Evolutionary conservation across 371 early-diverging fungal species (phyloP).

Genomic region (Circinella umbellata): DNA sequence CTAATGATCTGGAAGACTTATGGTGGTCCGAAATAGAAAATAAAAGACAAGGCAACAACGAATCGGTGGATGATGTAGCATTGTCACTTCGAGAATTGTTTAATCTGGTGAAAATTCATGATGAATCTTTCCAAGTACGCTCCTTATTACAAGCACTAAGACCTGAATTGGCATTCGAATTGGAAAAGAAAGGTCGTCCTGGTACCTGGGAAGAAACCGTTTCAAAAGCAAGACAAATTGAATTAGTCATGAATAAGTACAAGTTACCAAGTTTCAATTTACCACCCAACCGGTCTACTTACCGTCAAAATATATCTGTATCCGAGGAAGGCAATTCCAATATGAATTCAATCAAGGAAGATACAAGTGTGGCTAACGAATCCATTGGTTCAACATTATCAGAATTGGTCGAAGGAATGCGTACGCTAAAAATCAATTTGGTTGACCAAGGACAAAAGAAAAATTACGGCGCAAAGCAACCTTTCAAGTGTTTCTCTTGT

Average conservation of each 20-base stretch:
- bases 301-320: too few relatives aligned
- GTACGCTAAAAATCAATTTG: too few relatives aligned
- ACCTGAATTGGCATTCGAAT: not conserved
- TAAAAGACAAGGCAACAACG: not conserved
- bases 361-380: too few relatives aligned
- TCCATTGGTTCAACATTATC: too few relatives aligned
- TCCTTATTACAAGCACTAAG: not conserved
- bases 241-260: constrained; percentile 7
- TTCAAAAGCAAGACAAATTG: not conserved
- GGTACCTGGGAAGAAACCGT: constrained; percentile 2
- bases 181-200: not conserved
- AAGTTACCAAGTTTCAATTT: too few relatives aligned
- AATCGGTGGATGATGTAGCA: constrained; percentile 11
- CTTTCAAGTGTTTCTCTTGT: too few relatives aligned
- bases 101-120: not conserved
- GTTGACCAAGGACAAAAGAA: too few relatives aligned
- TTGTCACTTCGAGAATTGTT: constrained; percentile 3
- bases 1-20: not conserved
- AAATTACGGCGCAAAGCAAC: too few relatives aligned
- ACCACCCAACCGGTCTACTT: too few relatives aligned
- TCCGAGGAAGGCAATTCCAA: too few relatives aligned
- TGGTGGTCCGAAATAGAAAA: constrained; percentile 10
- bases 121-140: not conserved
- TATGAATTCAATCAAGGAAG: too few relatives aligned
- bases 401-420: too few relatives aligned